Base-by-base conservation (phyloP, 352 stramenopile species). In the Hyaloperonospora brassicae region DNA sequence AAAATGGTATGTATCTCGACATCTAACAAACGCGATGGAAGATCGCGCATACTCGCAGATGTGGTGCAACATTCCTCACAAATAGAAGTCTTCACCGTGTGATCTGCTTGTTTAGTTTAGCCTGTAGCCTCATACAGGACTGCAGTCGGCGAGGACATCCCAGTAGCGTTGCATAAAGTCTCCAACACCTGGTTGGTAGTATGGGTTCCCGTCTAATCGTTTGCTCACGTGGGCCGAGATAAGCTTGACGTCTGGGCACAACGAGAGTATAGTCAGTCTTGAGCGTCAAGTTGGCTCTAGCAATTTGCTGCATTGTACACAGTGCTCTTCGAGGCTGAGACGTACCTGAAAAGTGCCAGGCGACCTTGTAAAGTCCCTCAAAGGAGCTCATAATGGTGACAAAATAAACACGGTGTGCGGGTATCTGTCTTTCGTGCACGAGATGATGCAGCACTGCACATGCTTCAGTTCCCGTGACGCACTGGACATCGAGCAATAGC, bases 201-300 rank as follows among this genome's bases (percentile, higher is more conserved):
- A 40, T 8, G 62, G 50, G n/a, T 71, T 50, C 7, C 56, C 54
- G 46, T 86, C 70, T 43, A 79, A 52, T 5, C 61, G 62, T n/a
- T 61, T 66, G 41, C 84, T 70, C 34, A 86, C 70, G 50, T 73
- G 66, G 8, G 60, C 76, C 2, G 73, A 66, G 45, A 86, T 57
- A 12, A 86, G 50, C 13, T 58, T 64, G 7, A 82, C 71, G 25
- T 68, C 73, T 72, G 58, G 21, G 14, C 10, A 10, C 34, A 34
- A 38, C 44, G 57, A 52, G 30, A 45, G 11, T 11, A 48, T 24
- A 50, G 9, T 14, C 7, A 39, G 7, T 12, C 34, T 65, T 56
- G 61, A 52, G 46, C 12, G n/a, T n/a, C n/a, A n/a, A n/a, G n/a
- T n/a, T n/a, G n/a, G n/a, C n/a, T n/a, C n/a, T n/a, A n/a, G n/a